Evolutionary conservation across 139 green algal species (phyloP).

Genomic region (Tetradesmus lagerheimii): DNA sequence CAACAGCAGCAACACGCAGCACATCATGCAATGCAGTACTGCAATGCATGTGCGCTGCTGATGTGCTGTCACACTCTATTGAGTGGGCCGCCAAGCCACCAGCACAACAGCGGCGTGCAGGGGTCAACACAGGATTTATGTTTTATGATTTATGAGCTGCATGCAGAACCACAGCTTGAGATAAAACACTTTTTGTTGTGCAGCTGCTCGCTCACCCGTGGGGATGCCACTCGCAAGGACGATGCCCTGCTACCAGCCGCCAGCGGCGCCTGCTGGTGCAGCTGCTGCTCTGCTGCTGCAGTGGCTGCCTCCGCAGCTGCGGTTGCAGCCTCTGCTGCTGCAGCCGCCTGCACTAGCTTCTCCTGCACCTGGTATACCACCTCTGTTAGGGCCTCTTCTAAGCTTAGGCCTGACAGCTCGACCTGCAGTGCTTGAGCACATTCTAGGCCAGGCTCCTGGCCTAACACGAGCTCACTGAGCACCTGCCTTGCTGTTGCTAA

Average conservation of each 20-base stretch:
- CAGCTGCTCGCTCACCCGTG: neutral
- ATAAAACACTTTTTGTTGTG: neutral
- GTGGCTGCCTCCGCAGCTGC: neutral
- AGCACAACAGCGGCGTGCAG: too few species aligned
- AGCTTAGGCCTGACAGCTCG: neutral
- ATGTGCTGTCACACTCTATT: too few species aligned
- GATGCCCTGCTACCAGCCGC: constrained; percentile 12
- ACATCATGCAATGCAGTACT: too few species aligned
- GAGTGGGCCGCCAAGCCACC: too few species aligned
- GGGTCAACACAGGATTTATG: too few species aligned
- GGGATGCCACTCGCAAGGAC: neutral
- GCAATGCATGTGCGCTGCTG: neutral
- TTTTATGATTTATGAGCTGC: too few species aligned
- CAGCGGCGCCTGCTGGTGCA: neutral
- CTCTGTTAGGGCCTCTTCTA: constrained; percentile 39
- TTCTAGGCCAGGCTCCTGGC: neutral
- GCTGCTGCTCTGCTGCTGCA: neutral
- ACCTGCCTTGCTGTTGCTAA: constrained; percentile 36
- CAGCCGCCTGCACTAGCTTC: constrained; percentile 10
- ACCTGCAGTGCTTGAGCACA: neutral
- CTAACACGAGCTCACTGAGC: constrained; percentile 19
- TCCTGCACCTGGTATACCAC: constrained; percentile 30
- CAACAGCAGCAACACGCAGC: neutral
- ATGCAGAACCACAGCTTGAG: too few species aligned
- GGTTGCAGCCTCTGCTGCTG: constrained; percentile 14